phyloP scores from a whole-genome alignment of 495 filamentous ascomycete species.

The Hypoxylon crocopeplum region DNA sequence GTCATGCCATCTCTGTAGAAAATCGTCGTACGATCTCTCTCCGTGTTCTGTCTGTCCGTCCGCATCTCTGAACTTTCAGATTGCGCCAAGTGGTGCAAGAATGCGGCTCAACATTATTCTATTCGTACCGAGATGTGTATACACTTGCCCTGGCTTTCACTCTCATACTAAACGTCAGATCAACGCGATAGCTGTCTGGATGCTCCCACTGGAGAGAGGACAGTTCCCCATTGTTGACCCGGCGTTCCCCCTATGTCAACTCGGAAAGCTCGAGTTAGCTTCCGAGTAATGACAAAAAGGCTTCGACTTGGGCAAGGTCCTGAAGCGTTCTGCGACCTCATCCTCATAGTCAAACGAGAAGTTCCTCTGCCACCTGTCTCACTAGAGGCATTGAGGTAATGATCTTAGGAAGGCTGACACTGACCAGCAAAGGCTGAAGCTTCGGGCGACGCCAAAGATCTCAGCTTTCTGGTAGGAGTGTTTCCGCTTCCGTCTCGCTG shows the following conservation, averaged over 20 bases:
- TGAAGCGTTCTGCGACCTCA: background rate
- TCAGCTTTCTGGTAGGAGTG: slow-evolving; percentile 1
- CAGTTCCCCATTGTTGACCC: background rate
- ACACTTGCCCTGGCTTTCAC: background rate
- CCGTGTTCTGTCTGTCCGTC: slow-evolving; percentile 1
- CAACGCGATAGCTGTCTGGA: background rate
- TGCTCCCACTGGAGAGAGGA: background rate
- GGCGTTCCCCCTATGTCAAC: background rate
- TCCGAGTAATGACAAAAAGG: background rate
- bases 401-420: slow-evolving; percentile 16
- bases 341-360: slow-evolving; percentile 13
- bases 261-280: background rate
- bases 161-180: slow-evolving; percentile 5
- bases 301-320: background rate
- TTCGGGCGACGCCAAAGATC: slow-evolving; percentile 12
- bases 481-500: background rate
- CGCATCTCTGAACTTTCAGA: background rate
- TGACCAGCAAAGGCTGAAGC: slow-evolving; percentile 8
- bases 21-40: slow-evolving; percentile 33
- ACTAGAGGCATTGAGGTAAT: slow-evolving; percentile 23
- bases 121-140: background rate
- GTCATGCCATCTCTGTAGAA: slow-evolving; percentile 25
- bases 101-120: slow-evolving; percentile 8
- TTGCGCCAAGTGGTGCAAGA: slow-evolving; percentile 14
- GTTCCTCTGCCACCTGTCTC: slow-evolving; percentile 16